Evolutionary conservation across 805 yeast genomes (phyloP).

Genomic region (Yarrowia yakushimensis): DNA sequence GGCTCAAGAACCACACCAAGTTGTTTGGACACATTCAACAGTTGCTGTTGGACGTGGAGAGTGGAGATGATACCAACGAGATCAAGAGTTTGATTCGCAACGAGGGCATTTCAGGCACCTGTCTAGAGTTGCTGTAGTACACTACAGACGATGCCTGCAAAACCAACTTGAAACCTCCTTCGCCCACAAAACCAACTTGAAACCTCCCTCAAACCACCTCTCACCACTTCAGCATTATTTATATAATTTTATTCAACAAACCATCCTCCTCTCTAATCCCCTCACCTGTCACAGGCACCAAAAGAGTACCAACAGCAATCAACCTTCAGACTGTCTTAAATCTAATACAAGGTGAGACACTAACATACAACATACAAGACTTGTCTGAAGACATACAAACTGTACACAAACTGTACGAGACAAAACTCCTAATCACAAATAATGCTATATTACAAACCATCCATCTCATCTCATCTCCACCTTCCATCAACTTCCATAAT

Average conservation of each 20-base stretch:
- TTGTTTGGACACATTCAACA: not conserved
- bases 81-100: not conserved
- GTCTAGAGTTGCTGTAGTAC: not conserved
- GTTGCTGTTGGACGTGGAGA: not conserved
- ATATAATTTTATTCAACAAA: too few species aligned
- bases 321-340: not conserved
- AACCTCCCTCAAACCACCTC: too few species aligned
- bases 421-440: not conserved
- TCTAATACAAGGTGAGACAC: not conserved
- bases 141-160: too few species aligned
- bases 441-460: slow-evolving; percentile 2
- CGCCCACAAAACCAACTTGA: too few species aligned
- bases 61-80: not conserved
- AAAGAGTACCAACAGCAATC: not conserved
- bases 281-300: not conserved
- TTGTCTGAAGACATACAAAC: too few species aligned
- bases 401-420: not conserved
- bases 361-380: too few species aligned
- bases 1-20: not conserved
- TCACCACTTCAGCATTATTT: too few species aligned
- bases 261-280: too few species aligned
- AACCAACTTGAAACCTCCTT: too few species aligned
- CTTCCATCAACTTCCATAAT: too few species aligned
- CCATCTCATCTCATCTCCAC: not conserved
- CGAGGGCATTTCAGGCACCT: not conserved